A percentile compares a stretch with the other conserved stretches of the same genome.
phyloP scores from a whole-genome alignment of 768 basidiomycete species.

The Russula ochroleuca region DNA sequence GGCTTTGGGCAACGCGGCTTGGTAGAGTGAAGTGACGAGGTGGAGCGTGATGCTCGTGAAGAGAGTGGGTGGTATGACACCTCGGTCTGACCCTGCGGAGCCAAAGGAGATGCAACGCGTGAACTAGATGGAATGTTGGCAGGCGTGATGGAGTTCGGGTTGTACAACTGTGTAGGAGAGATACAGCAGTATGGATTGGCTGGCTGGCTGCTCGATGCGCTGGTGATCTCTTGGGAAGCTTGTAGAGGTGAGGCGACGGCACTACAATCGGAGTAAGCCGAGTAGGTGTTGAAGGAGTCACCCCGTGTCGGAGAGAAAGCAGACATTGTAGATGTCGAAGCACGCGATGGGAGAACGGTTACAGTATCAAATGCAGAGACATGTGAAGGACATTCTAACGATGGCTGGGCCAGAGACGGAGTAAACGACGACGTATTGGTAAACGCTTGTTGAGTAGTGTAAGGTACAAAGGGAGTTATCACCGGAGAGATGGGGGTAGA shows the following conservation, averaged over 20 bases:
- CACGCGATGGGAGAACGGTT: constrained; percentile 48
- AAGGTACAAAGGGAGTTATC: constrained; percentile 40
- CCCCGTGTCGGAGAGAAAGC: constrained; percentile 35
- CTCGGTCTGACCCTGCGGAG: too few species aligned
- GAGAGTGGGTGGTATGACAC: constrained; percentile 13
- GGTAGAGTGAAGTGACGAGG: too few species aligned
- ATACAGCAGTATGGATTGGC: constrained; percentile 47
- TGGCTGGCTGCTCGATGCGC: constrained; percentile 25
- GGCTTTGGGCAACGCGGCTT: too few species aligned
- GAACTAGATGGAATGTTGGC: too few species aligned
- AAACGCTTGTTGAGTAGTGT: constrained; percentile 14
- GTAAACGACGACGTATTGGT: too few species aligned
- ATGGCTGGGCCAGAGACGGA: constrained; percentile 31
- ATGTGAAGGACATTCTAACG: constrained; percentile 33
- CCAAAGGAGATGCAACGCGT: too few species aligned
- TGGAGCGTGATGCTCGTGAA: constrained; percentile 15
- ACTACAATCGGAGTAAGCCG: constrained; percentile 62
- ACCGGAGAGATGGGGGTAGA: constrained; percentile 45
- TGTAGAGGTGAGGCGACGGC: constrained; percentile 46
- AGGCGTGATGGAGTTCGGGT: too few species aligned
- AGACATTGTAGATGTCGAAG: constrained; percentile 36
- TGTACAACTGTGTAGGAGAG: constrained; percentile 31
- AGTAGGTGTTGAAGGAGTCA: constrained; percentile 55
- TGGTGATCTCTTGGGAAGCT: constrained; percentile 37
- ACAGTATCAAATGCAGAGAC: constrained; percentile 51